A percentile compares a stretch with the other conserved stretches of the same genome.
phyloP scores from a whole-genome alignment of 116 monocot species.

The Papilionanthe hybrid region DNA sequence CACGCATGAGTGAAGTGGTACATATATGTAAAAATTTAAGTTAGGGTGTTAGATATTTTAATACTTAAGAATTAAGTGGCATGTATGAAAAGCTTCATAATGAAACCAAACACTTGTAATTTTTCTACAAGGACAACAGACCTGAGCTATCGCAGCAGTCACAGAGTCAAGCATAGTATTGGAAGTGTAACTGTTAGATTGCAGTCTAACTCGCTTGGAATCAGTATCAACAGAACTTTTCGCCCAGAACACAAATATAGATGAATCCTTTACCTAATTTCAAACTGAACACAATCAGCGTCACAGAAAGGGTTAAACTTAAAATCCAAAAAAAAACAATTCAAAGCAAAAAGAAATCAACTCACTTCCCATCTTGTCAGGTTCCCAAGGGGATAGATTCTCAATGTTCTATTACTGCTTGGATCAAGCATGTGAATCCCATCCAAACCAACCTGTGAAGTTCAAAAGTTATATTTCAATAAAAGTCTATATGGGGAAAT shows the following conservation, averaged over 20 bases:
- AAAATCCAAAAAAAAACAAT: too few relatives aligned
- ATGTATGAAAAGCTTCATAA: too few relatives aligned
- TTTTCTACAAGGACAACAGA: constrained; percentile 2
- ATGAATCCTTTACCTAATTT: constrained; percentile 56
- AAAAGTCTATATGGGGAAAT: neutral
- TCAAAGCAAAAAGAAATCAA: neutral
- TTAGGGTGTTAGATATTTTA: too few relatives aligned
- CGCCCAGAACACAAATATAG: constrained; percentile 81
- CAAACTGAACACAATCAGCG: neutral
- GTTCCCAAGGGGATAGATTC: constrained; percentile 88
- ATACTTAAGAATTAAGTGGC: too few relatives aligned
- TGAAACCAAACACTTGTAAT: too few relatives aligned
- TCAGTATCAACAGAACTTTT: constrained; percentile 90
- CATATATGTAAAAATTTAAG: too few relatives aligned
- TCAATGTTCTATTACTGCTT: constrained; percentile 67
- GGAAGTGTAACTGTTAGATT: constrained; percentile 89
- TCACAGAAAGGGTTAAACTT: too few relatives aligned
- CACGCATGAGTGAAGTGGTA: too few relatives aligned
- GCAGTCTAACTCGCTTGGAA: constrained; percentile 77
- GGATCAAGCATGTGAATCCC: constrained; percentile 98
- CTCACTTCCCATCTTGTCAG: constrained; percentile 91
- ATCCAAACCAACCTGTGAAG: constrained; percentile 85
- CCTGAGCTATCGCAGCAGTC: constrained; percentile 88
- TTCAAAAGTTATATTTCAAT: neutral
- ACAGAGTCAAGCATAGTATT: constrained; percentile 86